Conservation (phyloP, 2,329 filamentous ascomycete species). For the Neurospora sp. region DNA sequence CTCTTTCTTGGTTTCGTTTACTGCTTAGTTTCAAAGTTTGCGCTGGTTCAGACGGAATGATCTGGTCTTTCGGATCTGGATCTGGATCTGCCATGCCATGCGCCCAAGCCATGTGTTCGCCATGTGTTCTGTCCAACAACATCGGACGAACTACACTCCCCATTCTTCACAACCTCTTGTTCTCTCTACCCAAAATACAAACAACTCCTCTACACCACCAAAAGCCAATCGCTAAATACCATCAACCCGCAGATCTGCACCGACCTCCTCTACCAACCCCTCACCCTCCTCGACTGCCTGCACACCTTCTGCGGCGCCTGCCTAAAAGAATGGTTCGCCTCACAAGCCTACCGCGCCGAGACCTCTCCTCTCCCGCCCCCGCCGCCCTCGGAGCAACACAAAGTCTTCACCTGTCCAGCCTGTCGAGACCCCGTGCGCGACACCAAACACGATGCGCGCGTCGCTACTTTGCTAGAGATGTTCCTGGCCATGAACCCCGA, state of each 20-base stretch:
- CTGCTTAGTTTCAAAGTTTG: not conserved
- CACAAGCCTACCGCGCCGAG: slow-evolving; percentile 56
- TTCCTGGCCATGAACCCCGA: slow-evolving; percentile 72
- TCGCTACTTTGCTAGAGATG: slow-evolving; percentile 84
- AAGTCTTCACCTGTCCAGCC: slow-evolving; percentile 79
- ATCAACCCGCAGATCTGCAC: slow-evolving; percentile 70
- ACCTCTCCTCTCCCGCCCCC: slow-evolving; percentile 37
- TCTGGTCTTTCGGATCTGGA: not conserved
- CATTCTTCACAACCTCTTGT: too few relatives aligned
- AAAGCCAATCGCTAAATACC: slow-evolving; percentile 1
- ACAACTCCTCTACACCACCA: not conserved
- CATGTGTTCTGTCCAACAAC: not conserved
- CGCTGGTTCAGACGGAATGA: not conserved
- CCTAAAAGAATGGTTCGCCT: slow-evolving; percentile 90
- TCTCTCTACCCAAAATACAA: too few relatives aligned
- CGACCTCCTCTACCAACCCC: slow-evolving; percentile 82
- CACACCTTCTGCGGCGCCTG: slow-evolving; percentile 96
- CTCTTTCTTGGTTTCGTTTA: not conserved
- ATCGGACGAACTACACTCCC: not conserved
- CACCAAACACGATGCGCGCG: slow-evolving; percentile 82
- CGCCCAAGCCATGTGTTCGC: not conserved
- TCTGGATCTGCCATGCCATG: not conserved
- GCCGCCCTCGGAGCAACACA: slow-evolving; percentile 30
- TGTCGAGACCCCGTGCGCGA: slow-evolving; percentile 81
- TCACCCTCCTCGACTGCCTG: slow-evolving; percentile 85